phyloP scores from a whole-genome alignment of 768 basidiomycete species.

The Calocybe gangraenosa region DNA sequence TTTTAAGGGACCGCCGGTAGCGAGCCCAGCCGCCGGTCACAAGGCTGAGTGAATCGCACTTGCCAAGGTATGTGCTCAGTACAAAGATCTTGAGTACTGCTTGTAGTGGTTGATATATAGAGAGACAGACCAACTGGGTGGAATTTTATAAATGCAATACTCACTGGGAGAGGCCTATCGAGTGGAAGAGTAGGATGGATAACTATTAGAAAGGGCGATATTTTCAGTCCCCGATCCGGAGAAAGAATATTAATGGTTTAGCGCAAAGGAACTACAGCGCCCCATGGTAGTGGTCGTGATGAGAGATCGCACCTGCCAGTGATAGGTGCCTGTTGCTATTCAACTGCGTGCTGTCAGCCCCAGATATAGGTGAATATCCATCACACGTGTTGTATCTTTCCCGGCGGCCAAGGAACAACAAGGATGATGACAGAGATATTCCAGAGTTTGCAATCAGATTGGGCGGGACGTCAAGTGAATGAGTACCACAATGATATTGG shows the following conservation, averaged over 20 bases:
- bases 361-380: neutral
- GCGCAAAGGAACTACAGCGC: neutral
- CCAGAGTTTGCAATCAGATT: slow-evolving; percentile 3
- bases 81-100: no score
- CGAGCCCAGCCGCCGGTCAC: slow-evolving; percentile 15
- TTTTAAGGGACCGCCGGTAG: slow-evolving; percentile 15
- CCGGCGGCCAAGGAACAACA: slow-evolving; percentile 1
- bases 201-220: no score
- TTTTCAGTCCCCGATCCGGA: neutral
- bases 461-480: slow-evolving; percentile 1
- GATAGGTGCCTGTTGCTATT: slow-evolving; percentile 5
- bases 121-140: no score
- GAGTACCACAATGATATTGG: slow-evolving; percentile 4
- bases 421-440: neutral
- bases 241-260: slow-evolving; percentile 4
- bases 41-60: neutral
- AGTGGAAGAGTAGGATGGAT: no score
- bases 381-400: neutral
- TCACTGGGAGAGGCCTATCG: neutral
- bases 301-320: neutral
- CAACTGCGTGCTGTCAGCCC: neutral
- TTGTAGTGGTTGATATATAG: no score
- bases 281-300: slow-evolving; percentile 4
- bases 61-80: no score
- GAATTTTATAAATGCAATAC: neutral